Evolutionary conservation across 768 basidiomycete genomes (phyloP), one percentile per base, ranked within the genome.

Genomic region (Russula dissimulans): DNA sequence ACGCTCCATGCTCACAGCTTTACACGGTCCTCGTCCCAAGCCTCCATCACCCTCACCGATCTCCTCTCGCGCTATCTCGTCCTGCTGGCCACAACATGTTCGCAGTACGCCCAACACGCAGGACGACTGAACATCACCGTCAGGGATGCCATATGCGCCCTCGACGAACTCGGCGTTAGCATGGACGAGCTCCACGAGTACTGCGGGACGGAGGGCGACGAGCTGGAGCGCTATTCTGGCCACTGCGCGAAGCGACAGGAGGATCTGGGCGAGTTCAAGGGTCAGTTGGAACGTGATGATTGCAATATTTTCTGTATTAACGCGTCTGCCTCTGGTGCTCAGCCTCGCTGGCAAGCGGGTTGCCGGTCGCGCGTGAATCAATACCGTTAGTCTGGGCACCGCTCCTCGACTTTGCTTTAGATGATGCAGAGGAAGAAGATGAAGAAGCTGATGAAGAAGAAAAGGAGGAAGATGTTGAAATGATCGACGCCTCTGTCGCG

Each of bases 1-100:
- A 86, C 87, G 17, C 78, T 91, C 15, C 89, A 91, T 64, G 85
- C 88, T 0, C 83, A 91, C 65, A 78, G 79, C 62, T 92, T 93
- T 73, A 82, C 86, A 41, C 80, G 87, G 53, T 80, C 89, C 0
- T 92, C 91, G 3, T 73, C 82, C 1, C 85, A 87, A 67, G 88
- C 91, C 3, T 77, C 84, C 10, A 72, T 80, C 29, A 80, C 86
- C 17, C 77, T 92, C 49, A 86, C 87, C 12, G 89, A 87, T 72
- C 76, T 91, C 63, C 79, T 92, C 64, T 78, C 86, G 41, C 84
- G 87, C 57, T 92, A 91, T 71, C 75, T 91, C 58, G 65, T 79
- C 10, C 76, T 91, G 29, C 75, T 91, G 18, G 74, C 86, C 1
- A 75, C 80, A 1, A 82, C 87, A 7, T 85, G 84, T 67, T 84